Evolutionary conservation across 2,329 filamentous ascomycete genomes (phyloP).

Genomic region (Xylariales sp.): DNA sequence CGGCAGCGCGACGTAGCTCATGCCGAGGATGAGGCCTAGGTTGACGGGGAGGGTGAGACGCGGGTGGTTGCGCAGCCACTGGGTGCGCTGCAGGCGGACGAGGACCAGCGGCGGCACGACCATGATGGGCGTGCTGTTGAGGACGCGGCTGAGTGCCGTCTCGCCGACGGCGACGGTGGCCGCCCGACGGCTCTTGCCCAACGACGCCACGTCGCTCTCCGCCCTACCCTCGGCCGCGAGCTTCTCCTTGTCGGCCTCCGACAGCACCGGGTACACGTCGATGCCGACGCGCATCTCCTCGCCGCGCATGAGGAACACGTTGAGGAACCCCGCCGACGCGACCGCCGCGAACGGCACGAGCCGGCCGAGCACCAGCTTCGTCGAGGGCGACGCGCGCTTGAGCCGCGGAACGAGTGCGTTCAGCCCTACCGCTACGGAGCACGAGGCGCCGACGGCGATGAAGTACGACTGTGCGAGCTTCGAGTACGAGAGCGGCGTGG

Average conservation of each 20-base stretch:
- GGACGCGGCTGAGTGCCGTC: conserved; percentile 88
- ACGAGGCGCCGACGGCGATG: conserved; percentile 91
- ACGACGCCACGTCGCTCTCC: conserved; percentile 72
- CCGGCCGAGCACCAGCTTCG: conserved; percentile 81
- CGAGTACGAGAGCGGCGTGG: conserved; percentile 82
- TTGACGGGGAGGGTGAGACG: conserved; percentile 85
- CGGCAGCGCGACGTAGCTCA: conserved; percentile 88
- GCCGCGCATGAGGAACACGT: conserved; percentile 97
- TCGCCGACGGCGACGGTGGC: conserved; percentile 91
- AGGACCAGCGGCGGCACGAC: conserved; percentile 89
- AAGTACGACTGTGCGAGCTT: conserved; percentile 91
- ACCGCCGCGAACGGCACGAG: conserved; percentile 97
- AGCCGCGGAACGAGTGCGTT: conserved; percentile 90
- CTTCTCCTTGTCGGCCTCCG: conserved; percentile 73
- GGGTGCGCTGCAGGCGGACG: conserved; percentile 83
- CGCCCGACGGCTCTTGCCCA: conserved; percentile 90
- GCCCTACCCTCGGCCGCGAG: conserved; percentile 67
- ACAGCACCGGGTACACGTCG: conserved; percentile 87
- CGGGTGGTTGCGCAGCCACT: conserved; percentile 84
- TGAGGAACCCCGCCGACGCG: conserved; percentile 88
- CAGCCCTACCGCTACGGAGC: conserved; percentile 90
- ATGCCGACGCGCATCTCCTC: conserved; percentile 96
- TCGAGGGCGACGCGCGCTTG: conserved; percentile 78
- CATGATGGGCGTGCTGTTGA: conserved; percentile 98
- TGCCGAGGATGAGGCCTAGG: conserved; percentile 85